Conservation (phyloP, 768 basidiomycete species). For the Coprinopsis marcescibilis region DNA sequence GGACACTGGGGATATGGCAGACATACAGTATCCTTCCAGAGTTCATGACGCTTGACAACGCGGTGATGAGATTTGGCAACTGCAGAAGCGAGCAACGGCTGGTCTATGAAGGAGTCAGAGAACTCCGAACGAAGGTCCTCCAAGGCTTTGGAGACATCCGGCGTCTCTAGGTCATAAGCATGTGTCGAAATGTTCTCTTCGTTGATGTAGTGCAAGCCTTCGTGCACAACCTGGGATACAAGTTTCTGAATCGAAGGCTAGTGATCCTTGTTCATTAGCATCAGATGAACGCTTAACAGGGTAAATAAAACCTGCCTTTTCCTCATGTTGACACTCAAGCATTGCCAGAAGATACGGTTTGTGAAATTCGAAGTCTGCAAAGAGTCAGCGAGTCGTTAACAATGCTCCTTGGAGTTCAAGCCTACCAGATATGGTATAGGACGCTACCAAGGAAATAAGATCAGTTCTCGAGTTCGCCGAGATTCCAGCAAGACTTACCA, state of each 20-base stretch:
- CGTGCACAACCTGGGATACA: constrained; percentile 54
- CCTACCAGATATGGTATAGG: constrained; percentile 66
- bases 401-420: constrained; percentile 3
- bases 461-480: too few species aligned
- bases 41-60: constrained; percentile 35
- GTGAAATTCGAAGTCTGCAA: constrained; percentile 54
- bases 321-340: constrained; percentile 76
- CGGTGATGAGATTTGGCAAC: constrained; percentile 36
- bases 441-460: constrained; percentile 37
- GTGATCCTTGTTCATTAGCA: constrained; percentile 2
- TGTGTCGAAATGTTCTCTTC: constrained; percentile 65
- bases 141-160: constrained; percentile 43
- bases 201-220: constrained; percentile 52
- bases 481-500: constrained; percentile 35
- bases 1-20: neutral
- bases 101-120: constrained; percentile 35
- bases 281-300: neutral
- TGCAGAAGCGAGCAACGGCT: constrained; percentile 38
- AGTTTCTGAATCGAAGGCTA: constrained; percentile 77
- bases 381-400: neutral
- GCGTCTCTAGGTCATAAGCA: constrained; percentile 45
- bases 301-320: constrained; percentile 52
- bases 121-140: constrained; percentile 47
- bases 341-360: constrained; percentile 55
- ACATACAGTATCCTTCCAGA: constrained; percentile 46